Evolutionary conservation across 164 flowering plant genomes (phyloP).

Genomic region (Magnolia kwangsiensis): DNA sequence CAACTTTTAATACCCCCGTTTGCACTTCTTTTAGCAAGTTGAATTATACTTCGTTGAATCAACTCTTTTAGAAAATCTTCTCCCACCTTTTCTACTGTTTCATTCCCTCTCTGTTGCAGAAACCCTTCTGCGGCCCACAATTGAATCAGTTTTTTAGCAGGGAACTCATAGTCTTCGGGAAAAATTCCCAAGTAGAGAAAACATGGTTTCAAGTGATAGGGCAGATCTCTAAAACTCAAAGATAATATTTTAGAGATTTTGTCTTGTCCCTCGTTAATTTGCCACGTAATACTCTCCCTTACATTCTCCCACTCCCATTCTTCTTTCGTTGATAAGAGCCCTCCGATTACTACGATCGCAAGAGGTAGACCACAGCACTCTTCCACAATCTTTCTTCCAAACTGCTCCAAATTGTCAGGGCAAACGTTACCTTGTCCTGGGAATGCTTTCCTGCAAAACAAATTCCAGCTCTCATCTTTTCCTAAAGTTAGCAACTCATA

Average conservation of each 20-base stretch:
- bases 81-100: not conserved
- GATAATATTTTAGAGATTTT: not conserved
- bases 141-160: not conserved
- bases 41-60: not conserved
- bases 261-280: constrained; percentile 1
- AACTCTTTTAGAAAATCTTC: not conserved
- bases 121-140: not conserved
- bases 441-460: not conserved
- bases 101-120: not conserved
- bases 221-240: constrained; percentile 3
- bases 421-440: not conserved
- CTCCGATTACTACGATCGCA: not conserved
- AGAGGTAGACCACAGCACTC: not conserved
- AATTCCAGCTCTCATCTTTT: not conserved
- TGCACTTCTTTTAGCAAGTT: not conserved
- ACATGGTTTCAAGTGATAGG: not conserved
- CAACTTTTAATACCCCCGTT: not conserved
- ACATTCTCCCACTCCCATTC: constrained; percentile 2
- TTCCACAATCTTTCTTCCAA: not conserved
- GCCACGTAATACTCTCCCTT: not conserved
- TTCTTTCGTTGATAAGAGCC: not conserved
- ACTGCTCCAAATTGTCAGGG: not conserved
- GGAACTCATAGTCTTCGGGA: not conserved
- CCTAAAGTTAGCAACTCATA: not conserved
- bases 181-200: not conserved